Evolutionary conservation across 2,329 filamentous ascomycete species (phyloP), one percentile per base, ranked within the genome.

Genomic region (Acephala macrosclerotiorum): DNA sequence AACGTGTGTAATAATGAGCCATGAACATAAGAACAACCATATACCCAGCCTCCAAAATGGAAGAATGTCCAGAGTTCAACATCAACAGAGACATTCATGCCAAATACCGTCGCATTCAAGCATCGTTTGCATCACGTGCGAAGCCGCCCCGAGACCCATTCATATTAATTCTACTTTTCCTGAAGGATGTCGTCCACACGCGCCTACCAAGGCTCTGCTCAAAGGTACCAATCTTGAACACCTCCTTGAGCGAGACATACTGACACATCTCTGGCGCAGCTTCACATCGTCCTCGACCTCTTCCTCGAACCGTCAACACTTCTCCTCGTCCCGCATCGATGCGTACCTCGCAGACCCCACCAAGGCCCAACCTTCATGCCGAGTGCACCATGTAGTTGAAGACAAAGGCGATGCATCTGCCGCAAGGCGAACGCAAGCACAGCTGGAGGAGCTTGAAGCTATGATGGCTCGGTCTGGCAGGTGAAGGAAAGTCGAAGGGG

Each of bases 381-480:
- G 35, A 38, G 12, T 36, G n/a, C 55, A 57, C 14, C 35, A 57
- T 40, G 29, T 36, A 16, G 20, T 57, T 11, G 33, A 36, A 38
- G 33, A 57, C 18, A 40, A 57, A 33, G 33, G 5, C 25, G 55
- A 22, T 22, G 33, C 1, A 35, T 20, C 55, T 22, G 29, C 29
- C 35, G 33, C n/a, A 12, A 36, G n/a, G 22, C 55, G 55, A 36
- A 38, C 35, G 22, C 55, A 57, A 38, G 33, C 29, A 22, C 20
- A 38, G 3, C 14, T 57, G 18, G 55, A 57, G 22, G 55, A 57
- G 18, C 35, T 57, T 18, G 55, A 57, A 20, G 55, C 29, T 5
- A 40, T 57, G 55, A 57, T 57, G 55, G 55, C 55, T 36, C 29
- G 33, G 55, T 57, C 29, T 53, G 49, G 25, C 3, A 53, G 11